phyloP scores from a whole-genome alignment of 768 basidiomycete genomes.

The Boletales sp. region DNA sequence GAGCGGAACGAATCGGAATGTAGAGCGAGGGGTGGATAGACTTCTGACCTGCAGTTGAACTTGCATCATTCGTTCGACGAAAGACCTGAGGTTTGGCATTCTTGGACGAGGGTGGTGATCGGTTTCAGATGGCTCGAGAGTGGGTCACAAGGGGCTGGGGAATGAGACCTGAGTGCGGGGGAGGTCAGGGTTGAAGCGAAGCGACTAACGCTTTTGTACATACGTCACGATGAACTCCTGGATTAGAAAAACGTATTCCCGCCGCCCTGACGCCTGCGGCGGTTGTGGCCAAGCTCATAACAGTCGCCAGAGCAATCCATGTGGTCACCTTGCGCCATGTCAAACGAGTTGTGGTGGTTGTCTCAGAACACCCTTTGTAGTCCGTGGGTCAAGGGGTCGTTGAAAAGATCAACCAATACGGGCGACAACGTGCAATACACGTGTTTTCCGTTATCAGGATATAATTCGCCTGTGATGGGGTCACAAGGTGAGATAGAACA shows the following conservation, averaged over 20 bases:
- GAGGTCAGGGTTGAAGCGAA: not conserved
- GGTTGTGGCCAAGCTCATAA: not conserved
- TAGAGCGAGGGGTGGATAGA: not conserved
- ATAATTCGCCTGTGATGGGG: not conserved
- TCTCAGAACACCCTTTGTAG: not conserved
- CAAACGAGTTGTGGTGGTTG: not conserved
- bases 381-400: not conserved
- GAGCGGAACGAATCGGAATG: not conserved
- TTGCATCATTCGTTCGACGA: slow-evolving; percentile 8
- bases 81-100: slow-evolving; percentile 7
- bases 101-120: not conserved
- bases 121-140: not conserved
- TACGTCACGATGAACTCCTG: not conserved
- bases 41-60: slow-evolving; percentile 10
- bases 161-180: not conserved
- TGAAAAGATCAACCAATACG: not conserved
- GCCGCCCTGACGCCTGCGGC: not conserved
- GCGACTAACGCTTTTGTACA: not conserved
- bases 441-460: not conserved
- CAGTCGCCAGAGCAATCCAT: not conserved
- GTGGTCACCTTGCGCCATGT: not conserved
- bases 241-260: not conserved
- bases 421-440: slow-evolving; percentile 6
- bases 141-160: not conserved
- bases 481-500: slow-evolving; percentile 1